These are phyloP conservation scores for Bonia amplexicaulis DNA, from an alignment of 176 grass and related monocot genomes.

Conservation along the genomic window DNA sequence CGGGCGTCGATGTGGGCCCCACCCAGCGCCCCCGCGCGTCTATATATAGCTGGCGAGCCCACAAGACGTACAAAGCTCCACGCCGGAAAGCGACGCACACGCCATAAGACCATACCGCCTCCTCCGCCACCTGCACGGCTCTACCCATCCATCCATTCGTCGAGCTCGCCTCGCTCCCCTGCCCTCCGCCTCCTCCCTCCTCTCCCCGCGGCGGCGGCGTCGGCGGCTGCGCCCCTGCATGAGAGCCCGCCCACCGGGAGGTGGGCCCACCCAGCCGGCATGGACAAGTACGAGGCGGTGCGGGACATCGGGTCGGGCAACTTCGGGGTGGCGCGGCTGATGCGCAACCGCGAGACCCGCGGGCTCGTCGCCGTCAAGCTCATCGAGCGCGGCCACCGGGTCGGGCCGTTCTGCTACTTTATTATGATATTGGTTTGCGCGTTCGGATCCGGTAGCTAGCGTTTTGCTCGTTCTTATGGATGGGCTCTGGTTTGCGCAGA, in stretches of 20 bases:
- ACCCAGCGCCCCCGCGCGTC: not conserved
- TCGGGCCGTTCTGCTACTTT: not conserved
- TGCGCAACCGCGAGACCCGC: constrained; percentile 59
- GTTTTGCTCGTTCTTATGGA: not conserved
- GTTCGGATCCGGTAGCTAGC: not conserved
- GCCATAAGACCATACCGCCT: constrained; percentile 13
- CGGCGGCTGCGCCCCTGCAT: not conserved
- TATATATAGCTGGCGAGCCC: constrained; percentile 22
- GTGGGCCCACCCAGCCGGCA: not conserved
- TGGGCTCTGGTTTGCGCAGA: constrained; percentile 22
- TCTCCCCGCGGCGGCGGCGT: not conserved
- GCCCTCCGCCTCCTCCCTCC: not conserved
- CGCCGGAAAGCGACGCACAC: constrained; percentile 35
- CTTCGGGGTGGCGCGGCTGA: constrained; percentile 88
- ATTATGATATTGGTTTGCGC: not conserved
- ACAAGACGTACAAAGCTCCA: not conserved
- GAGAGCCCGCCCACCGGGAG: not conserved
- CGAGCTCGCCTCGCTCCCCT: not conserved
- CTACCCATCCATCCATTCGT: constrained; percentile 4
- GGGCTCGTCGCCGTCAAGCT: constrained; percentile 91
- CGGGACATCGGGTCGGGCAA: constrained; percentile 85
- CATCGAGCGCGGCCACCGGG: constrained; percentile 75
- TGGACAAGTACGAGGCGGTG: constrained; percentile 89
- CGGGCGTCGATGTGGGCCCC: constrained; percentile 4
- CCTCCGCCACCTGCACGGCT: constrained; percentile 20